Percentiles rank a stretch among this genome's conserved stretches.
Evolutionary conservation across 176 grass and related monocot genomes (phyloP).

Genomic region (Thalia dealbata): DNA sequence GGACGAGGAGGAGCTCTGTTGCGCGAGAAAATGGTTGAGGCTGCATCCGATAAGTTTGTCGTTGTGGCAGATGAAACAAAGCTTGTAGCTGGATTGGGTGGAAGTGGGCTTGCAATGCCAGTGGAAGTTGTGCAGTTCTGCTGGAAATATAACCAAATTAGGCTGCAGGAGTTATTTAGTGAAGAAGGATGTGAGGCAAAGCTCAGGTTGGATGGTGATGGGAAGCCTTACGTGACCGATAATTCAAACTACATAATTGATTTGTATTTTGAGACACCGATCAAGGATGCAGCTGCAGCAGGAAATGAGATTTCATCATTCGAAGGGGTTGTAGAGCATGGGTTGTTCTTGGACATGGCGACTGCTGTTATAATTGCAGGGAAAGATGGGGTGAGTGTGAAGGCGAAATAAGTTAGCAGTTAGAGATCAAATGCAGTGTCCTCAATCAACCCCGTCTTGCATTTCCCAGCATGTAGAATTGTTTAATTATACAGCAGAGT

Average conservation of each 20-base stretch:
- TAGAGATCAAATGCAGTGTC: too few species aligned
- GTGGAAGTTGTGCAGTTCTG: constrained; percentile 99
- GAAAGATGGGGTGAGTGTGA: constrained; percentile 64
- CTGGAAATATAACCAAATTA: constrained; percentile 81
- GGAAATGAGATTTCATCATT: constrained; percentile 64
- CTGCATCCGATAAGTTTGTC: constrained; percentile 75
- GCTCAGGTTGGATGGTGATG: constrained; percentile 49
- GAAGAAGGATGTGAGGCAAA: constrained; percentile 31
- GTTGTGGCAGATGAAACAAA: constrained; percentile 87
- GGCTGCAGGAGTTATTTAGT: constrained; percentile 68
- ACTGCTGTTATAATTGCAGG: constrained; percentile 88
- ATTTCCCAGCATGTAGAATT: too few species aligned
- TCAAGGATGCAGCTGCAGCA: constrained; percentile 63
- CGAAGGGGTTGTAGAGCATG: constrained; percentile 93
- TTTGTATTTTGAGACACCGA: constrained; percentile 86
- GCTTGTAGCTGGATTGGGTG: constrained; percentile 75
- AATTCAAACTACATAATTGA: constrained; percentile 49
- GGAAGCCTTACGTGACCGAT: constrained; percentile 82
- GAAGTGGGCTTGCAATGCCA: constrained; percentile 88
- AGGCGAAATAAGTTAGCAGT: constrained; percentile 60
- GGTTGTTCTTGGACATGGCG: constrained; percentile 89
- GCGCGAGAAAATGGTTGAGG: constrained; percentile 93
- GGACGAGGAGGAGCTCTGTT: constrained; percentile 88
- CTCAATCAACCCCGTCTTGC: too few species aligned
- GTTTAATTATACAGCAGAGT: too few species aligned